Evolutionary conservation across 2,329 filamentous ascomycete species (phyloP).

Genomic region (Lojkania enalia): DNA sequence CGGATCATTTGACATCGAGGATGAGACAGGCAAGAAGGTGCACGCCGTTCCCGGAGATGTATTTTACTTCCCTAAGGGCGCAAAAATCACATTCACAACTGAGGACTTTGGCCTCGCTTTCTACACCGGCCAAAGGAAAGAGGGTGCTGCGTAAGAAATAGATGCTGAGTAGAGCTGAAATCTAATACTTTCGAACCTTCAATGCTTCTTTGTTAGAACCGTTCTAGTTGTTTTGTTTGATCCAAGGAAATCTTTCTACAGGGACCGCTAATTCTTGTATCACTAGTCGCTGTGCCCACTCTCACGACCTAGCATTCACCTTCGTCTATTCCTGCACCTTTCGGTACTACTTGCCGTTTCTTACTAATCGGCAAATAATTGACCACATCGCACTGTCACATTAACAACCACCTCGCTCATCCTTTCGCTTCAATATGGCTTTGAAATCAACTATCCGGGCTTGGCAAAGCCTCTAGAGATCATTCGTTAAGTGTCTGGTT

Average conservation of each 20-base stretch:
- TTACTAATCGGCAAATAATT: too few relatives aligned
- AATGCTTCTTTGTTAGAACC: too few relatives aligned
- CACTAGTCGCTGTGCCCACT: too few relatives aligned
- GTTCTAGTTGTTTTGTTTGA: too few relatives aligned
- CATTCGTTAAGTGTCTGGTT: not conserved
- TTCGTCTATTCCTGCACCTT: not conserved
- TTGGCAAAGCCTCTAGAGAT: not conserved
- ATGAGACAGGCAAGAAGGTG: constrained; percentile 64
- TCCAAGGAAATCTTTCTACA: too few relatives aligned
- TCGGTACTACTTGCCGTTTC: not conserved
- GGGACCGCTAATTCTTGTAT: too few relatives aligned
- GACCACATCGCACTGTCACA: too few relatives aligned
- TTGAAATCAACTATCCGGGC: not conserved
- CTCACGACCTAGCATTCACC: not conserved
- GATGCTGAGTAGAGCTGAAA: not conserved
- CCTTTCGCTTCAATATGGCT: not conserved
- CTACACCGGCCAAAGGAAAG: constrained; percentile 49
- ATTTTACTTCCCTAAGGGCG: constrained; percentile 69
- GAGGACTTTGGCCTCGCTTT: constrained; percentile 64
- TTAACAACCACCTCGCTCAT: too few relatives aligned
- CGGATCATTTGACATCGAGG: constrained; percentile 66
- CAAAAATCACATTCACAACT: constrained; percentile 68
- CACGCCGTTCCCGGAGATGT: constrained; percentile 65
- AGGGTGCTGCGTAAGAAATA: constrained; percentile 28
- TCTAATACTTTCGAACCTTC: too few relatives aligned